These are phyloP conservation scores for Mimosa bimucronata DNA, from an alignment of 306 rosid genomes.

Conservation along the genomic window DNA sequence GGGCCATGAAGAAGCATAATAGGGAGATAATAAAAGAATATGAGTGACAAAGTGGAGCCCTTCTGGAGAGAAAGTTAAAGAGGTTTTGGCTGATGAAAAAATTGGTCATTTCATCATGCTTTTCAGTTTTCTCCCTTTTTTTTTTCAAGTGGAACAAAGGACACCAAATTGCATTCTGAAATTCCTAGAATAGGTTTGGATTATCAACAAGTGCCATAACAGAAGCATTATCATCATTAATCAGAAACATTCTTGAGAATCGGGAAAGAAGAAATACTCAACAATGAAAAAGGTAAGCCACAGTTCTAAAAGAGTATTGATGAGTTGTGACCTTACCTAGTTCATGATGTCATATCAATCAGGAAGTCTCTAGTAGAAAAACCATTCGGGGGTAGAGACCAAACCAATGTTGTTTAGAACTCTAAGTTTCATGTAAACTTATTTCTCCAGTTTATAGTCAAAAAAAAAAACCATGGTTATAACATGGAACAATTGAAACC, in stretches of 20 bases:
- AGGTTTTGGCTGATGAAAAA: slow-evolving; percentile 27
- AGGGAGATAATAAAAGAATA: slow-evolving; percentile 15
- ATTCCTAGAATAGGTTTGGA: slow-evolving; percentile 42
- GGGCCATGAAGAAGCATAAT: slow-evolving; percentile 30
- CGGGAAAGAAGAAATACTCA: slow-evolving; percentile 32
- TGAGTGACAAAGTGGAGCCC: slow-evolving; percentile 25
- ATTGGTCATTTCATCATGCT: slow-evolving; percentile 37
- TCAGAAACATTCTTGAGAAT: slow-evolving; percentile 16
- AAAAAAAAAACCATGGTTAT: not conserved
- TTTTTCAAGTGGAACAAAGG: slow-evolving; percentile 22
- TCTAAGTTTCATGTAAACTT: too few species aligned
- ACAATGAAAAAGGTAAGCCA: slow-evolving; percentile 32
- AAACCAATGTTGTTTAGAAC: too few species aligned
- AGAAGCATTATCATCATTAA: slow-evolving; percentile 25
- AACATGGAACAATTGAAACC: slow-evolving; percentile 28
- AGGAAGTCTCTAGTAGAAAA: slow-evolving; percentile 14
- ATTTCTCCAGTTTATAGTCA: too few species aligned
- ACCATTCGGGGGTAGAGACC: too few species aligned
- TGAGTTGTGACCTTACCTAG: slow-evolving; percentile 32
- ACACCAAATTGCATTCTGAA: slow-evolving; percentile 30
- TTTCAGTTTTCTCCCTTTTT: slow-evolving; percentile 26
- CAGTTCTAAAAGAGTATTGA: slow-evolving; percentile 18
- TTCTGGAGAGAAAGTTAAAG: slow-evolving; percentile 18
- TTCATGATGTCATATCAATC: slow-evolving; percentile 43
- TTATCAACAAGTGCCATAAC: slow-evolving; percentile 31